phyloP scores from a whole-genome alignment of 2,329 filamentous ascomycete genomes.

The Trichoderma sp. region DNA sequence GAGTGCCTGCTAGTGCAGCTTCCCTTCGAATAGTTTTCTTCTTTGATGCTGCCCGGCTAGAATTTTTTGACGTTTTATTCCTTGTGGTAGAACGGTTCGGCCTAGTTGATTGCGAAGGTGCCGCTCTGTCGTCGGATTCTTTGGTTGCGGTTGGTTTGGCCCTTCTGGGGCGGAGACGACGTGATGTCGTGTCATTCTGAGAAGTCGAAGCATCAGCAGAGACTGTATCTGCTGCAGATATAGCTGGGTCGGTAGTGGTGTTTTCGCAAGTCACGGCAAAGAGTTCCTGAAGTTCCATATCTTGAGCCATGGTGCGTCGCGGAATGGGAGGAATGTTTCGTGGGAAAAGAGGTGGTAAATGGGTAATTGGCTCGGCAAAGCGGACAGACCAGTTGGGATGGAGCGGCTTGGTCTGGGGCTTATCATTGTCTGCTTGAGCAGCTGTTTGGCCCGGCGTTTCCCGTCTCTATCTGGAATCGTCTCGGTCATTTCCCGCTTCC shows the following conservation, averaged over 20 bases:
- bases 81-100: neutral
- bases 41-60: constrained; percentile 21
- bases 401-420: constrained; percentile 29
- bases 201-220: neutral
- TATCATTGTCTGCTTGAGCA: neutral
- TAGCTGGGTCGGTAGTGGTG: neutral
- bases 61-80: constrained; percentile 10
- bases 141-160: constrained; percentile 4
- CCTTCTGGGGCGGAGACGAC: constrained; percentile 24
- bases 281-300: neutral
- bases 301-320: constrained; percentile 6
- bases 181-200: constrained; percentile 9
- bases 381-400: constrained; percentile 26
- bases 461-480: constrained; percentile 44
- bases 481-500: constrained; percentile 39
- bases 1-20: neutral
- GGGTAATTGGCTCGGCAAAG: constrained; percentile 32
- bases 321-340: neutral
- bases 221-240: neutral
- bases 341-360: constrained; percentile 26
- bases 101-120: neutral
- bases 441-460: constrained; percentile 27
- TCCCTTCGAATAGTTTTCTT: constrained; percentile 23
- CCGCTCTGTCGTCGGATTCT: constrained; percentile 18
- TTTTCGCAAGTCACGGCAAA: neutral